Conservation (phyloP, 352 stramenopile genomes). For the Globisporangium iwayamae region DNA sequence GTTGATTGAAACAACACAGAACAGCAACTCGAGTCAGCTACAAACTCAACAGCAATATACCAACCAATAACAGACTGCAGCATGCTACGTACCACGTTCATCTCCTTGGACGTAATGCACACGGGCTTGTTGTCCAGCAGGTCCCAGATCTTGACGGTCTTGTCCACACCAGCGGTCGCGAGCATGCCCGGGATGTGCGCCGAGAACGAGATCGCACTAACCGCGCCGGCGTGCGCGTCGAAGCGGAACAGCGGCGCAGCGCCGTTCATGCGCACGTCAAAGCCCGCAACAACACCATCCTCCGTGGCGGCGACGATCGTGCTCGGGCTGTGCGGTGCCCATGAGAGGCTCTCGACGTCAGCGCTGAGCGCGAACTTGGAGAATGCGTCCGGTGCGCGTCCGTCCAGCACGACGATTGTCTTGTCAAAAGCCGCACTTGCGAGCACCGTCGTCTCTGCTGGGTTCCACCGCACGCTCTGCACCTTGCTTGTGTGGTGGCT, state of each 20-base stretch:
- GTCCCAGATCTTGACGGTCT: constrained; percentile 98
- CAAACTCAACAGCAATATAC: not conserved
- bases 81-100: constrained; percentile 83
- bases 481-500: constrained; percentile 99
- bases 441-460: constrained; percentile 94
- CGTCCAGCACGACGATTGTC: constrained; percentile 93
- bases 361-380: constrained; percentile 77
- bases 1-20: constrained; percentile 17
- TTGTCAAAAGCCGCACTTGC: constrained; percentile 95
- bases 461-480: constrained; percentile 96
- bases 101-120: constrained; percentile 88
- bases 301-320: constrained; percentile 93
- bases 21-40: not conserved
- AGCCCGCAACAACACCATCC: constrained; percentile 92
- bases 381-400: constrained; percentile 77
- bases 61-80: constrained; percentile 7
- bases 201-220: constrained; percentile 86
- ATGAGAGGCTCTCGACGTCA: constrained; percentile 91
- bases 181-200: constrained; percentile 90
- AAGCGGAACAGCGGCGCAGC: constrained; percentile 90
- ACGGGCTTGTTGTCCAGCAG: constrained; percentile 62
- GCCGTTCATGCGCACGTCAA: constrained; percentile 95
- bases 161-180: constrained; percentile 95
- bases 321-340: constrained; percentile 91
- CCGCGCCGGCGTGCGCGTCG: constrained; percentile 86